Evolutionary conservation across 176 grass and related monocot species (phyloP).

Genomic region (Zea luxurians): DNA sequence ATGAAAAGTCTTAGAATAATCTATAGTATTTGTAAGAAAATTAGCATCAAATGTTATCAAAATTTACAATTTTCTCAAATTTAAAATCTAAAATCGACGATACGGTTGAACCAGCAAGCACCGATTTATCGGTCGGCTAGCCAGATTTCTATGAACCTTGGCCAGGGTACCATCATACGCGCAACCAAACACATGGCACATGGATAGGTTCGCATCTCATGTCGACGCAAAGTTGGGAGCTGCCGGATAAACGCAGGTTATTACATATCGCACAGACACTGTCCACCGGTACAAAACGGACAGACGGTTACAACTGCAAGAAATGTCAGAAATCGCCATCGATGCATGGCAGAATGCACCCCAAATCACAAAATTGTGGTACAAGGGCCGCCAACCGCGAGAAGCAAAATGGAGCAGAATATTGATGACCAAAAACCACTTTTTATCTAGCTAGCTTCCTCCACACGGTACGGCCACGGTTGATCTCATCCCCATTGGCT

Average conservation of each 20-base stretch:
- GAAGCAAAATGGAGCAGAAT: conserved; percentile 28
- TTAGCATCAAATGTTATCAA: too few species aligned
- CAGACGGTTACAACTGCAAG: background rate
- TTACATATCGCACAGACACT: conserved; percentile 20
- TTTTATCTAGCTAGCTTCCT: conserved; percentile 78
- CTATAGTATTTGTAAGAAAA: too few species aligned
- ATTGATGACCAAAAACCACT: conserved; percentile 5
- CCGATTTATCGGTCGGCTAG: too few species aligned
- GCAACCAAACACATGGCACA: too few species aligned
- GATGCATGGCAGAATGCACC: conserved; percentile 11
- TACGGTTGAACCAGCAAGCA: too few species aligned
- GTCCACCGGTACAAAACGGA: conserved; percentile 18
- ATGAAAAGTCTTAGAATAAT: too few species aligned
- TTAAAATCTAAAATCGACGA: too few species aligned
- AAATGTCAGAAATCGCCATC: conserved; percentile 21
- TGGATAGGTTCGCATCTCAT: too few species aligned
- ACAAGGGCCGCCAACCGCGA: conserved; percentile 5
- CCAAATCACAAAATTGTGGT: conserved; percentile 52
- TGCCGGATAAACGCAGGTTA: conserved; percentile 10
- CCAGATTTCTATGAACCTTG: too few species aligned
- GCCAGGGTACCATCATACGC: too few species aligned
- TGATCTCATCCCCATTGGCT: conserved; percentile 70
- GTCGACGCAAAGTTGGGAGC: too few species aligned
- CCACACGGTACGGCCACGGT: conserved; percentile 81
- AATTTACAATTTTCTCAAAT: too few species aligned